Percentiles rank a stretch among this genome's conserved stretches.
These are phyloP conservation scores for Cyathus striatus DNA, from an alignment of 768 basidiomycete species.

Conservation along the genomic window DNA sequence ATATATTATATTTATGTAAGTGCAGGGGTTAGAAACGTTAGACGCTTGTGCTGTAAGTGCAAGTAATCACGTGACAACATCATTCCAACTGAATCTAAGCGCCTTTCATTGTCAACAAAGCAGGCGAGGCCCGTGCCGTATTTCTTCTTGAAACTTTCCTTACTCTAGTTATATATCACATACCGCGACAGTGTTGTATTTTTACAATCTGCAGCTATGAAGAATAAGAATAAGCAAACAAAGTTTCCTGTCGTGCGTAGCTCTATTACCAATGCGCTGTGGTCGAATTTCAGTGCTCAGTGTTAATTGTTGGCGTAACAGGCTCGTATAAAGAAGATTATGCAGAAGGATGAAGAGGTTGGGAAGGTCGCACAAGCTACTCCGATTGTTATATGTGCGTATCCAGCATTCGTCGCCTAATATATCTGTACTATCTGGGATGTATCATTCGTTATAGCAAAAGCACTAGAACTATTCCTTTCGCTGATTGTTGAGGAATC, in stretches of 20 bases:
- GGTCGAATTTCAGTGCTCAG: not conserved
- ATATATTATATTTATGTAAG: no score
- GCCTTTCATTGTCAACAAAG: no score
- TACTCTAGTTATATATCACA: no score
- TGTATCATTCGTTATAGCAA: slow-evolving; percentile 49
- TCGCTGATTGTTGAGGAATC: slow-evolving; percentile 79
- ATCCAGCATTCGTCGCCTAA: no score
- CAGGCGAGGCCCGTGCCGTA: no score
- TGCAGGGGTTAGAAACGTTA: no score
- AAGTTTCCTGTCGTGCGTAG: slow-evolving; percentile 83
- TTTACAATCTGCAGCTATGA: slow-evolving; percentile 40
- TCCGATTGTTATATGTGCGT: slow-evolving; percentile 93
- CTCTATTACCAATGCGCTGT: not conserved
- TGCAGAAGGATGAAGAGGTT: slow-evolving; percentile 99
- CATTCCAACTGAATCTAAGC: no score
- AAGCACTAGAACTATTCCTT: slow-evolving; percentile 91
- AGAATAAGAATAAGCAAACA: slow-evolving; percentile 88
- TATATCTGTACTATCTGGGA: no score
- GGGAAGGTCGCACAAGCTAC: slow-evolving; percentile 97
- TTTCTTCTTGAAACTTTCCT: no score
- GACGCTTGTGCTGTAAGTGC: no score
- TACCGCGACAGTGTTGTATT: not conserved
- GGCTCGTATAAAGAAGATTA: slow-evolving; percentile 99
- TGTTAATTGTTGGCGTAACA: slow-evolving; percentile 19
- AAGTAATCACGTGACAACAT: no score